phyloP scores from a whole-genome alignment of 495 filamentous ascomycete species.

The Aspergillus indologenus region DNA sequence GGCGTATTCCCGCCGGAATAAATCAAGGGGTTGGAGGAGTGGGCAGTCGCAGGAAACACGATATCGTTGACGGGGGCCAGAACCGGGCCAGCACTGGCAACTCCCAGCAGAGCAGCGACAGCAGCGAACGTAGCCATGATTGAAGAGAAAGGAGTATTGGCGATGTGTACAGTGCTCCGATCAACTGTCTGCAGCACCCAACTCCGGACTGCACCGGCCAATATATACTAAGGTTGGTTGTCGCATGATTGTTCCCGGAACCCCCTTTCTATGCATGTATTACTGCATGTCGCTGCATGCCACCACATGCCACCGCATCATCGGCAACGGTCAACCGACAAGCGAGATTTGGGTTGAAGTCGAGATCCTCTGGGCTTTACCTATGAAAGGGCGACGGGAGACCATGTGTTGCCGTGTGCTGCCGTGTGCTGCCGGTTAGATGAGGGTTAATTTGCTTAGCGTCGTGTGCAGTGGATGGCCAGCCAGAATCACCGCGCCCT shows the following conservation, averaged over 20 bases:
- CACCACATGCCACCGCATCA: too few relatives aligned
- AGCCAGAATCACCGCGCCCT: not conserved
- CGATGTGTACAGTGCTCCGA: not conserved
- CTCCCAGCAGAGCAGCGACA: not conserved
- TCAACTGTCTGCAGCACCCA: not conserved
- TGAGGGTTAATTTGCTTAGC: not conserved
- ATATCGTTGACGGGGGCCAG: constrained; percentile 1
- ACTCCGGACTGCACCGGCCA: not conserved
- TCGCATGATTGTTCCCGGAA: too few relatives aligned
- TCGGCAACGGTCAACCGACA: too few relatives aligned
- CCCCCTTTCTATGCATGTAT: too few relatives aligned
- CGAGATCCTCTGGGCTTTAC: too few relatives aligned
- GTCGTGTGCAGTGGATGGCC: not conserved
- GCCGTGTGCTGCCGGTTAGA: not conserved
- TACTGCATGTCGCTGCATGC: too few relatives aligned
- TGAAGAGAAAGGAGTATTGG: too few relatives aligned
- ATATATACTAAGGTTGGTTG: too few relatives aligned
- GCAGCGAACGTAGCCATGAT: not conserved
- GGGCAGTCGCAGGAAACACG: not conserved
- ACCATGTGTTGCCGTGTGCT: not conserved
- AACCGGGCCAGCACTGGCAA: not conserved
- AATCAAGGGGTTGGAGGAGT: not conserved
- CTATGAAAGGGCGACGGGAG: not conserved
- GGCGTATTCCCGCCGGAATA: not conserved
- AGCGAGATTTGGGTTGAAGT: too few relatives aligned